A percentile compares a stretch with the other conserved stretches of the same genome.
Evolutionary conservation across 306 rosid species (phyloP).

Genomic region (Inga oerstediana): DNA sequence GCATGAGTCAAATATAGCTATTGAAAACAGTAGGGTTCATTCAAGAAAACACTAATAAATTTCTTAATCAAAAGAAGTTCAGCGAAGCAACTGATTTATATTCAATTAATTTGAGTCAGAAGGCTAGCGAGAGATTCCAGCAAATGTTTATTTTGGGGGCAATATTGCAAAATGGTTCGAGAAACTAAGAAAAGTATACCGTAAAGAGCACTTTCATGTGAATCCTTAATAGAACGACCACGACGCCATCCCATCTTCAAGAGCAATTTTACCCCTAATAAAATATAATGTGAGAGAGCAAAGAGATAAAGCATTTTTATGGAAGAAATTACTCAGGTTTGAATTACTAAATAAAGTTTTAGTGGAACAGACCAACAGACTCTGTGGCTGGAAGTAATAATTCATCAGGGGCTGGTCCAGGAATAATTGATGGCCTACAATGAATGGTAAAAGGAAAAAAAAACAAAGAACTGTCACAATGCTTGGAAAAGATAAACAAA

Average conservation of each 20-base stretch:
- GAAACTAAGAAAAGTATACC: constrained; percentile 48
- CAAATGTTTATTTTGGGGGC: not conserved
- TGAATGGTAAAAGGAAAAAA: constrained; percentile 16
- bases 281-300: constrained; percentile 28
- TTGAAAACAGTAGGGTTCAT: constrained; percentile 9
- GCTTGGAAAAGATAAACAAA: constrained; percentile 9
- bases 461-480: constrained; percentile 8
- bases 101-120: constrained; percentile 1
- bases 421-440: constrained; percentile 89
- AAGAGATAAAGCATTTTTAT: constrained; percentile 27
- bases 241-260: constrained; percentile 98
- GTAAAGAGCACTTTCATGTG: constrained; percentile 61
- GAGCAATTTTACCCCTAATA: constrained; percentile 79
- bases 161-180: constrained; percentile 21
- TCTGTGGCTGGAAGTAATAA: constrained; percentile 82
- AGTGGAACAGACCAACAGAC: constrained; percentile 75
- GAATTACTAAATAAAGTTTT: constrained; percentile 19
- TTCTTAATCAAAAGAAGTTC: not conserved
- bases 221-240: constrained; percentile 93
- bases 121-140: constrained; percentile 6
- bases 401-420: constrained; percentile 97
- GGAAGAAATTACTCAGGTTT: constrained; percentile 15
- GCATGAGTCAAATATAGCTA: not conserved
- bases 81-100: not conserved
- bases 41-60: not conserved